Conservation (phyloP, 495 filamentous ascomycete genomes). For the Apodospora peruviana region DNA sequence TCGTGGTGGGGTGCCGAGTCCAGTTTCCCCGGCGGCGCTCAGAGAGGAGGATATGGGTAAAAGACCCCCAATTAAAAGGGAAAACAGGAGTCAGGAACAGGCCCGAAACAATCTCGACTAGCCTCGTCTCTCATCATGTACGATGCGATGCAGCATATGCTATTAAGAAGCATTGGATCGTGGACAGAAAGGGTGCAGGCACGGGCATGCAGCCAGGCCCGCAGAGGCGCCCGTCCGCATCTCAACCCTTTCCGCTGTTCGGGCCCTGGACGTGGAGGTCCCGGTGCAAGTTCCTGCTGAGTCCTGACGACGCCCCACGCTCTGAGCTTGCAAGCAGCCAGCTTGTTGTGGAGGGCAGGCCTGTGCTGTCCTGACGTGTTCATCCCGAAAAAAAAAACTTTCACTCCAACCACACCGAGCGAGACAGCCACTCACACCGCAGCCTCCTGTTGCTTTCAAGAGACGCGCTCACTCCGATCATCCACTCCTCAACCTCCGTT, state of each 20-base stretch:
- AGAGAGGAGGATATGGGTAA: slow-evolving; percentile 22
- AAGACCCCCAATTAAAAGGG: slow-evolving; percentile 23
- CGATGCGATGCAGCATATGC: slow-evolving; percentile 18
- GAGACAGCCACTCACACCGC: slow-evolving; percentile 11
- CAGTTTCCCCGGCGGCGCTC: slow-evolving; percentile 21
- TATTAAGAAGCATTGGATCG: no score
- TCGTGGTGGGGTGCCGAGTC: slow-evolving; percentile 9
- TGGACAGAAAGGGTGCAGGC: no score
- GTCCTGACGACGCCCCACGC: slow-evolving; percentile 2
- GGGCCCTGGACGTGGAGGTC: neutral
- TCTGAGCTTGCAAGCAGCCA: neutral
- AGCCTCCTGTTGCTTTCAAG: neutral
- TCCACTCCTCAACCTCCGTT: slow-evolving; percentile 14
- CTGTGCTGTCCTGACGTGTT: neutral
- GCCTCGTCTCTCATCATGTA: slow-evolving; percentile 17
- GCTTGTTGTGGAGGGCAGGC: neutral
- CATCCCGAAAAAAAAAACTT: neutral
- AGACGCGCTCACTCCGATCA: slow-evolving; percentile 18
- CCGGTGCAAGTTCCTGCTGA: neutral
- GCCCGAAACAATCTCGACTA: slow-evolving; percentile 24
- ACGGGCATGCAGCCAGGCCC: slow-evolving; percentile 5
- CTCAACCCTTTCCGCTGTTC: slow-evolving; percentile 7
- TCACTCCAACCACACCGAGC: slow-evolving; percentile 12
- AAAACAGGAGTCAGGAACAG: slow-evolving; percentile 22
- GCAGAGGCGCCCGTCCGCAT: neutral